Base-by-base conservation (phyloP, 805 yeast species). In the Torulaspora delbrueckii region DNA sequence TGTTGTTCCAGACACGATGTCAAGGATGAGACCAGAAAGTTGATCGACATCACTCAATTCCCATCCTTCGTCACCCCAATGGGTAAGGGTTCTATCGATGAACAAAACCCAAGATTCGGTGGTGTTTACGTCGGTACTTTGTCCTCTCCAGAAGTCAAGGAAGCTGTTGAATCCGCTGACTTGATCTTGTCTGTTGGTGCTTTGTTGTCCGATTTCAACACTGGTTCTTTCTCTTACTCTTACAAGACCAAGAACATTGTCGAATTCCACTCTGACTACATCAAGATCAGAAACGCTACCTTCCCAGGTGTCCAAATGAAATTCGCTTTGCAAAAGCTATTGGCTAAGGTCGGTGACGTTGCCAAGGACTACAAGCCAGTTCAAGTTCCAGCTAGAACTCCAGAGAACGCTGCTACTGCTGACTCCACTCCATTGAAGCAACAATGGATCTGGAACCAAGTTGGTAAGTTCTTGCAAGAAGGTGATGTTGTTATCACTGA, bases 71-170 rank as follows among this genome's bases (percentile, higher is more conserved):
- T 83, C 46, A 87, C 96, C 43, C 95, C 96, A 58, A 85, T 86
- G 93, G 96, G 95, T 69, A 86, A 86, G 69, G 84, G 88, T 49
- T 73, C 79, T 22, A 78, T 86, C 56, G 81, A 84, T 67, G 96
- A 86, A 69, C 74, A 74, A 50, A 75, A 80, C 65, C 77, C 80
- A 52, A 72, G 86, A 68, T 86, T 78, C 68, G 88, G 87, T 56
- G 96, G 96, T 68, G 87, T 83, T 47, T 86, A 86, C 65, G 86
- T 86, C 47, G 96, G 96, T 58, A 74, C 84, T n/a, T 71, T 87
- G 57, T 82, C 95, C 14, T 69, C 71, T 47, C 87, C 87, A 49
- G 84, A 75, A 52, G 87, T 84, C 44, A 80, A 81, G 63, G 79
- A 77, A 52, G 77, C 81, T 31, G 89, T 84, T 46, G 91, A 85